Base-by-base conservation (phyloP, 495 filamentous ascomycete species). In the Beverwykella pulmonaria region DNA sequence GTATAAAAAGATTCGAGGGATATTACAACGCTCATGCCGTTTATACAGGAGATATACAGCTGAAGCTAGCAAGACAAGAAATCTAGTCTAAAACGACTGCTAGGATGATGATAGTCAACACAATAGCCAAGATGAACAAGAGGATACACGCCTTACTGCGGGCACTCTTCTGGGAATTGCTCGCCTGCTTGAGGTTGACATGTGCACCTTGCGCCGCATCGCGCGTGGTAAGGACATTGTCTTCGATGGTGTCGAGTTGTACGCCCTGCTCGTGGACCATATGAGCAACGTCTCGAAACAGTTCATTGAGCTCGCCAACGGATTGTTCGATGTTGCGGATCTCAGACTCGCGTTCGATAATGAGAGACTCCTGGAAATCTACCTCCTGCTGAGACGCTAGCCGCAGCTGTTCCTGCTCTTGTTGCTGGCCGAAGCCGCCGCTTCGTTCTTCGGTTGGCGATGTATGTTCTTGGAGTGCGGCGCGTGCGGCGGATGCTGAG, bases 281-380 rank as follows among this genome's bases (percentile, higher is more conserved):
- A 71, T 95, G 91, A 44, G 94, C 95, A 25, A 98, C 91, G 79
- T 99, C 95, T 44, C 92, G 83, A 82, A 98, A 98, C 30, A 98
- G 82, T 75, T 98, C 94, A 71, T 98, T 98, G 59, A 98, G 80
- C 73, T 98, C 94, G 57, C 90, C 89, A 12, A 98, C 93, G 63
- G 89, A 90, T 73, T 96, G 92, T 78, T 99, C 94, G 72, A 99
- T 98, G 71, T 94, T 91, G 30, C 93, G 88, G 70, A 99, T 99
- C 81, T 98, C 94, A 22, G 89, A 83, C 75, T 99, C 94, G 19
- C 94, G 92, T 82, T 98, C 93, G 65, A 93, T 86, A 74, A 99
- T 98, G 34, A 99, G 79, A 12, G 88, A 87, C 65, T 98, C 95
- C 73, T 99, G 95, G 80, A 98, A 99, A 72, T 98, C 92, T 54